Conservation (phyloP, 257 asterid species). For the Solanum sparsipilum region DNA sequence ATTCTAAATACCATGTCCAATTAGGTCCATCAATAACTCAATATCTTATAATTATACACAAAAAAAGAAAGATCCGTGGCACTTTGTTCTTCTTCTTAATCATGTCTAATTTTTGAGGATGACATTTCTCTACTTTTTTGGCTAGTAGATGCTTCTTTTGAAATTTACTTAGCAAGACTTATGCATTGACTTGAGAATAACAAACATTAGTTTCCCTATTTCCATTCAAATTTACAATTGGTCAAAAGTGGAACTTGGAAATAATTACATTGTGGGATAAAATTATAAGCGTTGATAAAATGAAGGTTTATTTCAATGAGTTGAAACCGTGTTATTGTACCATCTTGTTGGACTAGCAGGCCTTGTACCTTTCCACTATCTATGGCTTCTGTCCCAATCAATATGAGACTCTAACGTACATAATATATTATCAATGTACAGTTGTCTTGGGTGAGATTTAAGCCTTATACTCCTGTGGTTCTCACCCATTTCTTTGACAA, state of each 20-base stretch:
- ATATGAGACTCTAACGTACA: not conserved
- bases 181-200: not conserved
- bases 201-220: not conserved
- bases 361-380: not conserved
- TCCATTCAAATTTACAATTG: not conserved
- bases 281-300: not conserved
- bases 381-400: not conserved
- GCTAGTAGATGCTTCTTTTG: not conserved
- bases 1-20: not conserved
- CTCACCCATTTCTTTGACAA: not conserved
- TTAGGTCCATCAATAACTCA: not conserved
- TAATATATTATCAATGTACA: not conserved
- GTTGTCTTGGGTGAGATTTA: not conserved
- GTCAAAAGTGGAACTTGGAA: not conserved
- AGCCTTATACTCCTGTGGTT: not conserved
- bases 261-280: not conserved
- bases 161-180: not conserved
- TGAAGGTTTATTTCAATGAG: not conserved
- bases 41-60: not conserved
- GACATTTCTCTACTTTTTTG: not conserved
- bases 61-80: not conserved
- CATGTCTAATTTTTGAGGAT: not conserved
- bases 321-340: not conserved
- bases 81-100: not conserved
- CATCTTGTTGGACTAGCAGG: not conserved